Conservation (phyloP, 768 basidiomycete genomes). For the Trichaptum fuscoviolaceum region DNA sequence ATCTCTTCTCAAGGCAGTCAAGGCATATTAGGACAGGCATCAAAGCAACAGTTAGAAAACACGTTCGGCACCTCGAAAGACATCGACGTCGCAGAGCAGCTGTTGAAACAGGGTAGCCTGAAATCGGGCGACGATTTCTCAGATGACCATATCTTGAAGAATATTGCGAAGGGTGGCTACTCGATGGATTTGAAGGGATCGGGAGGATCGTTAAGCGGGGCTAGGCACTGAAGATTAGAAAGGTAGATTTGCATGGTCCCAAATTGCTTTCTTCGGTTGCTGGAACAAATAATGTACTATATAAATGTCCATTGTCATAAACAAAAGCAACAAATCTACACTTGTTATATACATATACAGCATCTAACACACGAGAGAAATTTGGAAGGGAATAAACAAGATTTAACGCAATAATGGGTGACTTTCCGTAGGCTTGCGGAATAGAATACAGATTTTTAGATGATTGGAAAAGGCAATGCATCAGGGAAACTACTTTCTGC, state of each 20-base stretch:
- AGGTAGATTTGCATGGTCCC: background rate
- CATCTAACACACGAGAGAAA: too few relatives aligned
- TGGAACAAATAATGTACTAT: background rate
- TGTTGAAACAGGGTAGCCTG: slow-evolving; percentile 61
- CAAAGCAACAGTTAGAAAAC: slow-evolving; percentile 80
- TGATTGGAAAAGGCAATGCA: too few relatives aligned
- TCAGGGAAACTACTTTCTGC: too few relatives aligned
- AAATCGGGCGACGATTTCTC: slow-evolving; percentile 47
- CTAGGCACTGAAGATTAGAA: background rate
- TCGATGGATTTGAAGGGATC: background rate
- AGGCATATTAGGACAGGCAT: slow-evolving; percentile 67
- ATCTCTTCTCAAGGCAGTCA: slow-evolving; percentile 69
- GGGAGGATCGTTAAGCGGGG: background rate
- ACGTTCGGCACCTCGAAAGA: slow-evolving; percentile 64
- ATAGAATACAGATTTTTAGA: too few relatives aligned
- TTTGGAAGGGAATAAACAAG: too few relatives aligned
- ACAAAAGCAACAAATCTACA: too few relatives aligned
- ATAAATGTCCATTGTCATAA: too few relatives aligned
- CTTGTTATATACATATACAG: too few relatives aligned
- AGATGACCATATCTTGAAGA: background rate
- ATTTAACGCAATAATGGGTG: too few relatives aligned
- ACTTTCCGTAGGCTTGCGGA: too few relatives aligned
- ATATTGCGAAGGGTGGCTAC: background rate
- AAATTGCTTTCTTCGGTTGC: background rate
- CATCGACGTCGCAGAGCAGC: slow-evolving; percentile 49